Evolutionary conservation across 306 rosid genomes (phyloP), one percentile per base, ranked within the genome.

Genomic region (Nissolia schottii): DNA sequence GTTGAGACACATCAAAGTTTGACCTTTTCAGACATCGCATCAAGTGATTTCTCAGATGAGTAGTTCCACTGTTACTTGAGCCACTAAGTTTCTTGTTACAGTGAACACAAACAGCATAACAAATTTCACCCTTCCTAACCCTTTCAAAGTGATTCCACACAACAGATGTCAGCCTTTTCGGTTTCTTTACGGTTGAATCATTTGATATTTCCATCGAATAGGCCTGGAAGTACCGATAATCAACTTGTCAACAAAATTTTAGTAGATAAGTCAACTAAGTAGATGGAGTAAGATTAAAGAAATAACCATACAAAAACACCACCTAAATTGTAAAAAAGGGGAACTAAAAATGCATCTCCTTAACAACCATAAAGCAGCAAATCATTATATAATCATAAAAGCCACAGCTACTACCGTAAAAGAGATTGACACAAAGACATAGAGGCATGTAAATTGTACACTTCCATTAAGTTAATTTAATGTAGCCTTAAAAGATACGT

Each of bases 81-180:
- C 97, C 99, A 78, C 99, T 94, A 73, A 94, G 99, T 75, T 82
- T 94, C 90, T 94, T 94, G 87, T 86, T 89, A 61, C 99, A 94
- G 70, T 94, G 97, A 50, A 89, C 78, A 71, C 99, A 94, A 67
- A 94, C 91, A 59, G 99, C 97, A 82, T 89, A 91, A 37, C 97
- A 91, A 63, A 81, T 77, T 55, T 94, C 99, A 40, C 84, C 97
- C 86, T 91, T 94, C 79, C 93, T 88, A 65, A 91, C 85, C 78
- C 95, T 85, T 82, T 94, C 99, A 80, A 94, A 94, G 82, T 94
- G 99, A 82, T 94, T 91, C 97, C 99, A 94, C 16, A 94, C 99
- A 19, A 94, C 91, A 54, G 99, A 94, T 24, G 99, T 94, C 78
- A 94, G 79, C 78, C 97, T 83, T 85, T 93, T 93, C 7, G 97